Evolutionary conservation across 2,329 filamentous ascomycete genomes (phyloP).

Genomic region (Mycogone perniciosa): DNA sequence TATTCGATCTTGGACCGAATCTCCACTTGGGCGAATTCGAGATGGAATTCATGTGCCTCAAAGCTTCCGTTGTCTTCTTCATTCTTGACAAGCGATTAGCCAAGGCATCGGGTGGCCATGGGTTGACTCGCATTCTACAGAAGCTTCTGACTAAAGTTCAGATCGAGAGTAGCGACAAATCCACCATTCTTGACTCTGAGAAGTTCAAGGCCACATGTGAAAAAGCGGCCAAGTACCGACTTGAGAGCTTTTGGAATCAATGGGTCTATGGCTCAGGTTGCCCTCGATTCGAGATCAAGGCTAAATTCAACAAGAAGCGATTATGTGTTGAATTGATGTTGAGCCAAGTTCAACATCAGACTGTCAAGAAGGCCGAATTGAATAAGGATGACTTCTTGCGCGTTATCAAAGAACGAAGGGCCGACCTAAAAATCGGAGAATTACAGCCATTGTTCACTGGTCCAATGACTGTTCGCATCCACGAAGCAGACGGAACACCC

Average conservation of each 20-base stretch:
- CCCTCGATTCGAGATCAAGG: slow-evolving; percentile 77
- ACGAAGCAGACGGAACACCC: slow-evolving; percentile 95
- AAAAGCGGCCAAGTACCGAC: slow-evolving; percentile 76
- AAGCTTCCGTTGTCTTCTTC: slow-evolving; percentile 84
- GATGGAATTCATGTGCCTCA: slow-evolving; percentile 82
- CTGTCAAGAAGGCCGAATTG: slow-evolving; percentile 40
- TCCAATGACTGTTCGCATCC: slow-evolving; percentile 95
- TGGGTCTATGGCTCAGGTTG: slow-evolving; percentile 89
- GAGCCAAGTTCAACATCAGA: slow-evolving; percentile 60
- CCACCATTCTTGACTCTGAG: slow-evolving; percentile 66
- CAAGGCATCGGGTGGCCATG: slow-evolving; percentile 76
- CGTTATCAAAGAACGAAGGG: slow-evolving; percentile 72
- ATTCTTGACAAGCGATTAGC: slow-evolving; percentile 87
- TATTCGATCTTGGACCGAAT: slow-evolving; percentile 71
- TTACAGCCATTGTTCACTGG: slow-evolving; percentile 82
- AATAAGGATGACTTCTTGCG: slow-evolving; percentile 73
- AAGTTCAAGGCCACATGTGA: slow-evolving; percentile 80
- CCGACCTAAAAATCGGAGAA: slow-evolving; percentile 61
- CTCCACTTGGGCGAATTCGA: slow-evolving; percentile 80
- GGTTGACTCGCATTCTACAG: slow-evolving; percentile 77
- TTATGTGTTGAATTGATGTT: slow-evolving; percentile 90
- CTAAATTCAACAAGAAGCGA: slow-evolving; percentile 96
- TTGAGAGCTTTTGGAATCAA: slow-evolving; percentile 88
- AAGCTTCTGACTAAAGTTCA: slow-evolving; percentile 82
- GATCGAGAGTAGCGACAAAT: slow-evolving; percentile 52